phyloP scores from a whole-genome alignment of 805 yeast genomes.

The Yarrowia divulgata region DNA sequence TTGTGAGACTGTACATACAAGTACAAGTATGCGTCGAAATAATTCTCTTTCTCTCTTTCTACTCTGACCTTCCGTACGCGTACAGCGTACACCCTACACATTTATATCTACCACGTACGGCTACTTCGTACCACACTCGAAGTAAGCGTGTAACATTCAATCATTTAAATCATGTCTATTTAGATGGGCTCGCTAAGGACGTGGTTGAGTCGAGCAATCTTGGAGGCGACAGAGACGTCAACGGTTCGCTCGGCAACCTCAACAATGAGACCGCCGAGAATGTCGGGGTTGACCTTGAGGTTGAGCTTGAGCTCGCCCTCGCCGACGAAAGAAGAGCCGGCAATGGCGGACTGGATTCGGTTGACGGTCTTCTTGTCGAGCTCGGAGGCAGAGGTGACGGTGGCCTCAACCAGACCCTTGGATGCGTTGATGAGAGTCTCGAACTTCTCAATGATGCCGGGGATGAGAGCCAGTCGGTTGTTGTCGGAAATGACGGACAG shows the following conservation, averaged over 20 bases:
- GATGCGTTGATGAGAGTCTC: conserved; percentile 82
- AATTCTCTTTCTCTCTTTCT: no score
- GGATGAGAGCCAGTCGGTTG: conserved; percentile 83
- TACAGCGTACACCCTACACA: no score
- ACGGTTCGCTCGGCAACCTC: conserved; percentile 97
- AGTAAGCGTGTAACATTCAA: conserved; percentile 35
- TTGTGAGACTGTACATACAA: no score
- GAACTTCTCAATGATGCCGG: conserved; percentile 72
- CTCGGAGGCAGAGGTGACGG: conserved; percentile 83
- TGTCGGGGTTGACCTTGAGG: conserved; percentile 85
- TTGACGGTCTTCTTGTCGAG: conserved; percentile 80
- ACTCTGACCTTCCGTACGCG: no score
- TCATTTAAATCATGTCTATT: conserved; percentile 44
- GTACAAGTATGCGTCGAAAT: no score
- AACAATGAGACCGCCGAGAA: conserved; percentile 93
- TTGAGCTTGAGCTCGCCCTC: conserved; percentile 80
- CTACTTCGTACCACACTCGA: neutral
- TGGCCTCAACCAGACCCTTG: conserved; percentile 91
- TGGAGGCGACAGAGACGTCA: conserved; percentile 85
- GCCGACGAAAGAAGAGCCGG: conserved; percentile 82
- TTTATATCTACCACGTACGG: no score
- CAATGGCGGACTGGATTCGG: conserved; percentile 79
- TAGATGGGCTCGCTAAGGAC: conserved; percentile 85
- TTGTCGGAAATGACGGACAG: conserved; percentile 88
- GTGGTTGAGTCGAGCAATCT: conserved; percentile 88